Base-by-base conservation (phyloP, 768 basidiomycete species). In the Rhizopogon vesiculosus region DNA sequence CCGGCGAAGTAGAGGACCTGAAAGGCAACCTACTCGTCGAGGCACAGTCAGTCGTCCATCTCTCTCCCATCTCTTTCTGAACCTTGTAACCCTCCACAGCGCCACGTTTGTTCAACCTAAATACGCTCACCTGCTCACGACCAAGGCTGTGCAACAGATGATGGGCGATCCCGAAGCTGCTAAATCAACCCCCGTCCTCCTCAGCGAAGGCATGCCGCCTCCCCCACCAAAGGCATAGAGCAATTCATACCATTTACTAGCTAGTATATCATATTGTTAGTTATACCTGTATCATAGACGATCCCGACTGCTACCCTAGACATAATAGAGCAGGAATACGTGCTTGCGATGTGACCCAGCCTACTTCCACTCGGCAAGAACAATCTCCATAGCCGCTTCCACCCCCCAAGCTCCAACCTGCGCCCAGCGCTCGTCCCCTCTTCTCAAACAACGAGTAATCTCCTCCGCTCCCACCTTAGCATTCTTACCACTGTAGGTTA, bases 31-130 rank as follows among this genome's bases (percentile, higher is more conserved):
- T 87, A 3, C 79, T 98, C 0, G 91, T 88, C 4, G 89, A 94
- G 65, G 93, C 93, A 1, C 78, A 74, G 93, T 93, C 64, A 60
- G 86, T 80, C 19, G 5, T n/a, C n/a, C n/a, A n/a, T n/a, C n/a
- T n/a, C n/a, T n/a, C n/a, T n/a, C n/a, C n/a, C n/a, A n/a, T n/a
- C n/a, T n/a, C n/a, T n/a, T n/a, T n/a, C n/a, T n/a, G n/a, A n/a
- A n/a, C n/a, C n/a, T n/a, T n/a, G n/a, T n/a, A n/a, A n/a, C n/a
- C n/a, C n/a, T n/a, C 42, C 16, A 7, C 64, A 92, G 91, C 0
- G 90, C 83, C 0, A 76, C 87, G 39, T 97, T 96, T 64, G 83
- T 98, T 13, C 93, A 98, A 63, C 95, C 95, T 1, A 85, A 83
- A 56, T 93, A 95, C 63, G 89, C 94, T 2, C 83, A 86, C 55